phyloP scores from a whole-genome alignment of 257 asterid species.

The Penstemon newberryi region DNA sequence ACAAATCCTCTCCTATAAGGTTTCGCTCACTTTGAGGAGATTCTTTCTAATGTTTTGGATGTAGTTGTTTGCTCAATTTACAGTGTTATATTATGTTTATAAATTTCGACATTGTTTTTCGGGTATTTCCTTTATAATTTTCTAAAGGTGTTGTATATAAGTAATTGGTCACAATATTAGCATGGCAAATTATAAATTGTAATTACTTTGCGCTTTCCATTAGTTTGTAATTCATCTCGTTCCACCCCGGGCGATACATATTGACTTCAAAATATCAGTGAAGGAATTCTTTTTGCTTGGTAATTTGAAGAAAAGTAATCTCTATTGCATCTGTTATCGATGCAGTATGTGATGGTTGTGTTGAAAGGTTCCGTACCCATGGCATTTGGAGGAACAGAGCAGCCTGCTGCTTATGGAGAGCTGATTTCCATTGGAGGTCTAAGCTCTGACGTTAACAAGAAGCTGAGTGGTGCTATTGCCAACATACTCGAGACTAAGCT shows the following conservation, averaged over 20 bases:
- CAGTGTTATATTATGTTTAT: too few relatives aligned
- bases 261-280: slow-evolving; percentile 1
- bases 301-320: background rate
- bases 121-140: too few relatives aligned
- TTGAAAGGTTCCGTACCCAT: slow-evolving; percentile 94
- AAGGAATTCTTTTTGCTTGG: background rate
- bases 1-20: too few relatives aligned
- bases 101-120: too few relatives aligned
- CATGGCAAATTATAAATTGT: background rate
- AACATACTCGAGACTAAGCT: slow-evolving; percentile 73
- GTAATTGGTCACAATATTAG: background rate
- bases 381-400: slow-evolving; percentile 90
- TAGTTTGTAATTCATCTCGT: too few relatives aligned
- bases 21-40: too few relatives aligned
- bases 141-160: background rate
- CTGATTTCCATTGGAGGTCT: slow-evolving; percentile 86
- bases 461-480: slow-evolving; percentile 85
- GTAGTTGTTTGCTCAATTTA: too few relatives aligned
- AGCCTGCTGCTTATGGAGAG: slow-evolving; percentile 91
- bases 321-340: background rate
- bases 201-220: background rate
- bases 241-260: background rate
- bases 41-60: too few relatives aligned
- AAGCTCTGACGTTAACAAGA: slow-evolving; percentile 74
- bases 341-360: slow-evolving; percentile 94